A percentile compares a stretch with the other conserved stretches of the same genome.
Conservation (phyloP, 805 yeast genomes). For the Dipodascus albidus region DNA sequence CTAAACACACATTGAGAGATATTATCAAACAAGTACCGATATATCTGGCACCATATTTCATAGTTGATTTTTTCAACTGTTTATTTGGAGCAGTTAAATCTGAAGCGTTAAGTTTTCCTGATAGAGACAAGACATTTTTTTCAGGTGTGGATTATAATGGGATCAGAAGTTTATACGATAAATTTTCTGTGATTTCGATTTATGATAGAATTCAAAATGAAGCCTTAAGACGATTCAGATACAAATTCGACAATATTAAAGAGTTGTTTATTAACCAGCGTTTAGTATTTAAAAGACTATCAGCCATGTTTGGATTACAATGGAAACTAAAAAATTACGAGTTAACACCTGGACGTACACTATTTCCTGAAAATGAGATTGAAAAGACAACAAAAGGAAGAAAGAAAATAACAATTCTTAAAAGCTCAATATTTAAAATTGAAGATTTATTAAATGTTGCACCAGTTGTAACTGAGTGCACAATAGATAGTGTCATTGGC, state of each 20-base stretch:
- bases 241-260: constrained; percentile 24
- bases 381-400: background rate
- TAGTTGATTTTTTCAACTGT: constrained; percentile 32
- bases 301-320: constrained; percentile 77
- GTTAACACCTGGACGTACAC: background rate
- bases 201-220: constrained; percentile 47
- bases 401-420: background rate
- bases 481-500: constrained; percentile 24
- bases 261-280: background rate
- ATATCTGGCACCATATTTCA: constrained; percentile 13
- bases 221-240: constrained; percentile 40
- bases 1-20: constrained; percentile 60
- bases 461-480: constrained; percentile 67
- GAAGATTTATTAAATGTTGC: constrained; percentile 58
- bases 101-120: background rate
- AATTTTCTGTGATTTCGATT: background rate
- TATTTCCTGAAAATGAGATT: background rate
- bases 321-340: constrained; percentile 33
- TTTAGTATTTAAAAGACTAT: constrained; percentile 56
- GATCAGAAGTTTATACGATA: background rate
- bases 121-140: background rate
- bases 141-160: background rate
- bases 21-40: constrained; percentile 35
- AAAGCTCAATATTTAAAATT: constrained; percentile 31
- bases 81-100: constrained; percentile 31